phyloP scores from a whole-genome alignment of 2,329 filamentous ascomycete species.

The Cyanodermella asteris region DNA sequence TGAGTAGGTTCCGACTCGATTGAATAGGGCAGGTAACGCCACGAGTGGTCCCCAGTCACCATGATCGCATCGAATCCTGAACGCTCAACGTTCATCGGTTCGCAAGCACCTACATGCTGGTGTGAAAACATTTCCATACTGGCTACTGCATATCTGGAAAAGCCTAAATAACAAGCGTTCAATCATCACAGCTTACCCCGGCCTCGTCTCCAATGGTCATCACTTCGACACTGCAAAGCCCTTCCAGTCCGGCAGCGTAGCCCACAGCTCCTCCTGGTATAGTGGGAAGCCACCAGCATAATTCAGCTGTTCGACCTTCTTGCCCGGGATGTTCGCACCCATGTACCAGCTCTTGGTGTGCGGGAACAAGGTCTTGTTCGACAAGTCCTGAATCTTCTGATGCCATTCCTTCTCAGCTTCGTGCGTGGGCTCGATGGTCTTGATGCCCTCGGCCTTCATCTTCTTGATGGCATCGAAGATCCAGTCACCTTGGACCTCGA shows the following conservation, averaged over 20 bases:
- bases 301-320: constrained; percentile 29
- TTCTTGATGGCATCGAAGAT: constrained; percentile 29
- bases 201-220: no score
- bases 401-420: constrained; percentile 29
- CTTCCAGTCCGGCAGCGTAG: background rate
- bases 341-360: constrained; percentile 31
- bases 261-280: constrained; percentile 15
- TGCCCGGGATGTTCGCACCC: constrained; percentile 33
- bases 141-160: no score
- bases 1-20: no score
- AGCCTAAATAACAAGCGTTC: no score
- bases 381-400: constrained; percentile 24
- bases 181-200: no score
- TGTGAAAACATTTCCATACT: no score
- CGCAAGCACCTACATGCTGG: no score
- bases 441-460: constrained; percentile 24
- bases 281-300: constrained; percentile 22
- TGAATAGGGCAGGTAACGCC: no score
- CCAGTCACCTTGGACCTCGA: constrained; percentile 36
- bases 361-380: constrained; percentile 26
- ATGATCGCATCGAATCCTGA: no score
- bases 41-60: no score
- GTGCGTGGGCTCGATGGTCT: constrained; percentile 27
- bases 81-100: no score
- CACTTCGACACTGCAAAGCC: no score